phyloP scores from a whole-genome alignment of 345 rosid species.

The Hibiscus mutabilis region DNA sequence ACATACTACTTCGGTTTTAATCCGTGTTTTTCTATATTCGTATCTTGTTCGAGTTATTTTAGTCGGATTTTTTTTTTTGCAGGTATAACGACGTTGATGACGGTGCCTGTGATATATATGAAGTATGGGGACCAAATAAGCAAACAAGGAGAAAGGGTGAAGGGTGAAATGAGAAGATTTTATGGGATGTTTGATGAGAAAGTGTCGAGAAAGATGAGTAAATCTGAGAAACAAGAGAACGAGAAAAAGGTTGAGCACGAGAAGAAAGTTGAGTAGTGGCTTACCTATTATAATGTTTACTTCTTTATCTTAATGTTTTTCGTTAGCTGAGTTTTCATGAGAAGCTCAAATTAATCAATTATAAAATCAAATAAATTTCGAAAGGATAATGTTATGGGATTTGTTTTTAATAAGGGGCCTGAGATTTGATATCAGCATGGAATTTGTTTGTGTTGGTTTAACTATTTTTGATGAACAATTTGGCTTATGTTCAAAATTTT shows the following conservation, averaged over 20 bases:
- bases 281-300: background rate
- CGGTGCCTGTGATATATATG: slow-evolving; percentile 24
- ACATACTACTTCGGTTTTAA: background rate
- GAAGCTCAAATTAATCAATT: background rate
- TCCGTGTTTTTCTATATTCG: background rate
- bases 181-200: slow-evolving; percentile 23
- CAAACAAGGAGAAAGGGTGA: slow-evolving; percentile 13
- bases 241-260: slow-evolving; percentile 27
- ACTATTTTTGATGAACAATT: too few relatives aligned
- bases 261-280: slow-evolving; percentile 21
- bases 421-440: too few relatives aligned
- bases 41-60: background rate
- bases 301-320: background rate
- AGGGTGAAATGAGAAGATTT: slow-evolving; percentile 11
- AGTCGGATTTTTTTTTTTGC: background rate
- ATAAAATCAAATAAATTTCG: background rate
- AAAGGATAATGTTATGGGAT: background rate
- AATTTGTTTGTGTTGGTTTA: too few relatives aligned
- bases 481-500: too few relatives aligned
- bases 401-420: too few relatives aligned
- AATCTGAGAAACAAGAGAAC: slow-evolving; percentile 9
- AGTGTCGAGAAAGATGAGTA: slow-evolving; percentile 20
- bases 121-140: slow-evolving; percentile 27
- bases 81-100: slow-evolving; percentile 30
- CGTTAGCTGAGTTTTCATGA: background rate